Conservation (phyloP, 768 basidiomycete genomes). For the Russula vinacea region DNA sequence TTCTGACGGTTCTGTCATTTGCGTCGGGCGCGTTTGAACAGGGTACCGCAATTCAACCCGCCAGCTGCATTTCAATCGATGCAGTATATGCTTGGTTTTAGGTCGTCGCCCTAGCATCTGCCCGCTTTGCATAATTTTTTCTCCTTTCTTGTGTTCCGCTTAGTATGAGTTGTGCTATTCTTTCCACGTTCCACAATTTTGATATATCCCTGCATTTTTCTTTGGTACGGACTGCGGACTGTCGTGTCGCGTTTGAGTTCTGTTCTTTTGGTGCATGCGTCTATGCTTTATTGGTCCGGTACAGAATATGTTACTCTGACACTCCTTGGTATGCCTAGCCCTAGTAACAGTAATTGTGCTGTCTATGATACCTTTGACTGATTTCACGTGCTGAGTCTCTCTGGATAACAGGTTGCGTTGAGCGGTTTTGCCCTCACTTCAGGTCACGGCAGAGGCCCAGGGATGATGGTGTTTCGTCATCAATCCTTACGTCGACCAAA, state of each 20-base stretch:
- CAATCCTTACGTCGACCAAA: no score
- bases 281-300: background rate
- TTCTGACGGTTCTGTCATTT: background rate
- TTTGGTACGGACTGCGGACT: background rate
- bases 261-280: no score
- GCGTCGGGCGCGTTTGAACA: background rate
- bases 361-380: no score
- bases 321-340: background rate
- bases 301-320: background rate
- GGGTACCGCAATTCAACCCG: constrained; percentile 28
- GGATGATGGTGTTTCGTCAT: no score
- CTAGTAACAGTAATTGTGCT: no score
- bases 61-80: constrained; percentile 26
- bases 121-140: background rate
- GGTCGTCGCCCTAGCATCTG: constrained; percentile 6
- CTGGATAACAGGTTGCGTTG: no score
- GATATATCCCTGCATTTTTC: background rate
- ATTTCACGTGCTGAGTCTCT: no score
- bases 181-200: background rate
- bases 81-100: constrained; percentile 22
- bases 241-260: background rate
- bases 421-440: no score
- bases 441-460: no score
- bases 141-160: background rate
- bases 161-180: background rate